A percentile compares a stretch with the other conserved stretches of the same genome.
phyloP scores from a whole-genome alignment of 148 eudicot genomes.

The Amaranthus hypochondriacus region DNA sequence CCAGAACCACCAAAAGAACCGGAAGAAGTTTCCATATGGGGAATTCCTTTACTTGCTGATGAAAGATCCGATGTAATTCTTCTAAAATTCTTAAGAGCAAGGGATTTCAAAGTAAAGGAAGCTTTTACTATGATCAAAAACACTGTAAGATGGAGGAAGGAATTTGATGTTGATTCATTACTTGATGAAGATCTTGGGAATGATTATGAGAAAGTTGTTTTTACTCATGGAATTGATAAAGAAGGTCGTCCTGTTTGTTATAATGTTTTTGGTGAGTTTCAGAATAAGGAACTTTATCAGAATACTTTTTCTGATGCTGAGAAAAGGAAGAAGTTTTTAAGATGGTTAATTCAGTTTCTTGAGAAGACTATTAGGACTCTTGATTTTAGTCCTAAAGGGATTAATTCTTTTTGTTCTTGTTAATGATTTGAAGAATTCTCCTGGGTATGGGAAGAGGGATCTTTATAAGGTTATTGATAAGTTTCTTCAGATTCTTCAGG shows the following conservation, averaged over 20 bases:
- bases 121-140: constrained; percentile 57
- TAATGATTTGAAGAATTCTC: constrained; percentile 65
- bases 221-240: constrained; percentile 54
- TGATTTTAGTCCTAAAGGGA: constrained; percentile 62
- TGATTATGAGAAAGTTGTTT: constrained; percentile 56
- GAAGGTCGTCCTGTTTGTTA: constrained; percentile 60
- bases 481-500: constrained; percentile 59
- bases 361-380: constrained; percentile 59
- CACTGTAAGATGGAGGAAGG: constrained; percentile 58
- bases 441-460: constrained; percentile 61
- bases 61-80: constrained; percentile 51
- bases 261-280: constrained; percentile 62
- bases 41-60: constrained; percentile 45
- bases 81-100: constrained; percentile 57
- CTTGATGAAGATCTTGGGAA: constrained; percentile 41
- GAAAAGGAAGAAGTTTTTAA: constrained; percentile 49
- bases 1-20: constrained; percentile 38
- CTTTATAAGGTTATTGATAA: constrained; percentile 49
- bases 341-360: constrained; percentile 55
- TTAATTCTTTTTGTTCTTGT: constrained; percentile 56
- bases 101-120: constrained; percentile 68
- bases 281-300: constrained; percentile 54
- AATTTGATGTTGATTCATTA: constrained; percentile 49
- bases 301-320: constrained; percentile 63
- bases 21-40: constrained; percentile 60